Percentiles rank a stretch among this genome's conserved stretches.
phyloP scores from a whole-genome alignment of 2,329 filamentous ascomycete genomes.

The Fusarium sp. region DNA sequence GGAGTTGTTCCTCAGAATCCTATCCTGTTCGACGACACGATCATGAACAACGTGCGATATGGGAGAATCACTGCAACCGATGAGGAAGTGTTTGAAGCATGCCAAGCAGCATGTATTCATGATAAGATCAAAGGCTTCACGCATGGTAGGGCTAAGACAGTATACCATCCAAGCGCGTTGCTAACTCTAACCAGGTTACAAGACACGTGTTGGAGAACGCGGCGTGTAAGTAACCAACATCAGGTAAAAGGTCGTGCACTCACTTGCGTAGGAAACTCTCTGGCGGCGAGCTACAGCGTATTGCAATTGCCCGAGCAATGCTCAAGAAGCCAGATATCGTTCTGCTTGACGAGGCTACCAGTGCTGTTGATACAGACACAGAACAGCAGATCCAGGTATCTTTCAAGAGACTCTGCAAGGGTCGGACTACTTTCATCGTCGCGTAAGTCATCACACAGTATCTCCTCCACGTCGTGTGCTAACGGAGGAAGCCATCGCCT shows the following conservation, averaged over 20 bases:
- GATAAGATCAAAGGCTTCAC: constrained; percentile 65
- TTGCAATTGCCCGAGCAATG: constrained; percentile 75
- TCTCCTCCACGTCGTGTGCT: constrained; percentile 1
- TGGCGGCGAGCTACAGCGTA: constrained; percentile 71
- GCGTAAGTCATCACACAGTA: constrained; percentile 55
- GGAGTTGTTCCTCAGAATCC: constrained; percentile 66
- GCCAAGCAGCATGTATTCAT: constrained; percentile 64
- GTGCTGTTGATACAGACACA: constrained; percentile 76
- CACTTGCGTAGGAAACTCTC: constrained; percentile 63
- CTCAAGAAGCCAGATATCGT: constrained; percentile 79
- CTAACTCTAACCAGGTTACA: constrained; percentile 52
- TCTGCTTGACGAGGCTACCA: constrained; percentile 81
- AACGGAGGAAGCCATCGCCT: constrained; percentile 64
- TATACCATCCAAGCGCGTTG: background rate
- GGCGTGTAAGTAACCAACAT: constrained; percentile 52
- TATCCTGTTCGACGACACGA: constrained; percentile 65
- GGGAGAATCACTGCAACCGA: constrained; percentile 63
- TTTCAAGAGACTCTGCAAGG: constrained; percentile 64
- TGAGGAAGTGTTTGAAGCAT: constrained; percentile 64
- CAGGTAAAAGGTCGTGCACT: constrained; percentile 13
- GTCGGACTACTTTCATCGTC: constrained; percentile 72
- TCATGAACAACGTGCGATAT: constrained; percentile 68
- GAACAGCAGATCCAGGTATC: constrained; percentile 73
- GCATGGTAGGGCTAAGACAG: constrained; percentile 51
- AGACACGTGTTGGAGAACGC: constrained; percentile 60